These are phyloP conservation scores for Xerocomellus chrysenteron DNA, from an alignment of 768 basidiomycete species.

Conservation along the genomic window DNA sequence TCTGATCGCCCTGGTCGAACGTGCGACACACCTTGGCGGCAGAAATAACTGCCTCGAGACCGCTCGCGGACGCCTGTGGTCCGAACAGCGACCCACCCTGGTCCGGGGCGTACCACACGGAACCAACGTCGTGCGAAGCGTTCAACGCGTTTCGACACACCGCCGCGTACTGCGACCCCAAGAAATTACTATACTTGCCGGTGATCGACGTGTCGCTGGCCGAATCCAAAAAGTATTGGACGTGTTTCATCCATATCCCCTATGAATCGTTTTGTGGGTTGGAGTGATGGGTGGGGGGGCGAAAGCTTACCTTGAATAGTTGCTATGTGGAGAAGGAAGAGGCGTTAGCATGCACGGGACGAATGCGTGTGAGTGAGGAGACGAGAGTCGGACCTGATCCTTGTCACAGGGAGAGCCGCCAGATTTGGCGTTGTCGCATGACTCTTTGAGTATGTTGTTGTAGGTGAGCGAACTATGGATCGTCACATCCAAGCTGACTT, in stretches of 20 bases:
- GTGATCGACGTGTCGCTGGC: conserved; percentile 42
- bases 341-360: background rate
- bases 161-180: conserved; percentile 40
- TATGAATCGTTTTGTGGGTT: background rate
- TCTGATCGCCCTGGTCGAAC: background rate
- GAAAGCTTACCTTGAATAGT: conserved; percentile 31
- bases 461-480: conserved; percentile 38
- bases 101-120: conserved; percentile 32
- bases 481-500: conserved; percentile 53
- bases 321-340: conserved; percentile 8
- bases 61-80: conserved; percentile 30
- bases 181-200: conserved; percentile 39
- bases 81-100: conserved; percentile 30
- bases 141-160: conserved; percentile 40
- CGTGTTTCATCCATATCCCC: conserved; percentile 51
- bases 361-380: background rate
- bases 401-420: conserved; percentile 43
- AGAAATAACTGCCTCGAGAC: conserved; percentile 31
- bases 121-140: conserved; percentile 40
- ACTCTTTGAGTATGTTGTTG: conserved; percentile 47
- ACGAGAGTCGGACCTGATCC: conserved; percentile 37
- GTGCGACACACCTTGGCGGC: conserved; percentile 22
- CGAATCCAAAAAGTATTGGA: conserved; percentile 49
- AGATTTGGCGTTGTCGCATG: conserved; percentile 47
- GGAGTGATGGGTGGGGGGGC: too few relatives aligned